Percentiles rank a stretch among this genome's conserved stretches.
Evolutionary conservation across 2,329 filamentous ascomycete species (phyloP).

Genomic region (Dothideomycetes sp.): DNA sequence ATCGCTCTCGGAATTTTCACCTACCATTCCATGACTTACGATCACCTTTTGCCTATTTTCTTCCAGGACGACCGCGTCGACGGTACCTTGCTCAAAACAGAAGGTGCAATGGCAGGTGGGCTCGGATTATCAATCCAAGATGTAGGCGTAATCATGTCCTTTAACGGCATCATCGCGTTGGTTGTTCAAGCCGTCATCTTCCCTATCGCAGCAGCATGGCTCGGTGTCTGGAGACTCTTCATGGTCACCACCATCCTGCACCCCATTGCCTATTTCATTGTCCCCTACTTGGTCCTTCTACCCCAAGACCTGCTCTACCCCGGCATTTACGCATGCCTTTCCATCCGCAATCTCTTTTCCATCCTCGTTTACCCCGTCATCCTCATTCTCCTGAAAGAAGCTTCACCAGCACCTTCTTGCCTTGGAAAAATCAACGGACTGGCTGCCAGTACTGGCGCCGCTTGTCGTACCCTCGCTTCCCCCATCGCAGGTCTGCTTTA

Average conservation of each 20-base stretch:
- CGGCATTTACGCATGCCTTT: conserved; percentile 57
- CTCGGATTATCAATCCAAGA: conserved; percentile 57
- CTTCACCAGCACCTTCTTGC: conserved; percentile 51
- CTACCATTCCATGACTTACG: conserved; percentile 92
- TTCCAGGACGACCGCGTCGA: conserved; percentile 63
- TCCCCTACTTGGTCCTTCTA: conserved; percentile 57
- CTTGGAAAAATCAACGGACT: conserved; percentile 65
- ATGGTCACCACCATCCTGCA: conserved; percentile 56
- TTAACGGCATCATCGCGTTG: conserved; percentile 63
- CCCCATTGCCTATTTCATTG: conserved; percentile 58
- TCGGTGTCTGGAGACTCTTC: conserved; percentile 61
- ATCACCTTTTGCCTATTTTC: conserved; percentile 86
- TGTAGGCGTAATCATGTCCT: conserved; percentile 58
- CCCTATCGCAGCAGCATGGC: conserved; percentile 51
- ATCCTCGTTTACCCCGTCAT: conserved; percentile 61
- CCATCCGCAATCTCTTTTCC: conserved; percentile 57
- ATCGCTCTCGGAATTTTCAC: conserved; percentile 83
- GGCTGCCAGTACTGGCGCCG: conserved; percentile 62
- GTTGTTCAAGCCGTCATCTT: conserved; percentile 65
- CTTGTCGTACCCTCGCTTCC: conserved; percentile 59
- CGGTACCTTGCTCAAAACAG: conserved; percentile 25
- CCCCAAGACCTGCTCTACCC: conserved; percentile 45
- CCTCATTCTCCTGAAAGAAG: conserved; percentile 64
- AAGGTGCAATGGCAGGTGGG: conserved; percentile 42
- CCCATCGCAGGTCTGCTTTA: conserved; percentile 61